Conservation (phyloP, 331 rosid species). For the Dryas integrifolia region DNA sequence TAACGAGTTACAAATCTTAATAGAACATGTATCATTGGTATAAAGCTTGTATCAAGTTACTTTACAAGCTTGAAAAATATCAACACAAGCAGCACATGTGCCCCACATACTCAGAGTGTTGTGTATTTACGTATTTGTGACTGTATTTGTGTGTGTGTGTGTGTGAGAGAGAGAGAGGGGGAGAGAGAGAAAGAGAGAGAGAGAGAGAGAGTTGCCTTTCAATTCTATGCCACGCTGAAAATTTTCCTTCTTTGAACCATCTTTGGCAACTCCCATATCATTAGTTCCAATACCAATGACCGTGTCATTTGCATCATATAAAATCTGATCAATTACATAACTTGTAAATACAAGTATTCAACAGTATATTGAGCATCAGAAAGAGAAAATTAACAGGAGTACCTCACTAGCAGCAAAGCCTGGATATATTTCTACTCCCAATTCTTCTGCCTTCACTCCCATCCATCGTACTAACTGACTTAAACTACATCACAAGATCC, state of each 20-base stretch:
- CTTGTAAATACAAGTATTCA: slow-evolving; percentile 13
- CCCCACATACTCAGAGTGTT: slow-evolving; percentile 14
- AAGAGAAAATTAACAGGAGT: slow-evolving; percentile 27
- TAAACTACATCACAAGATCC: slow-evolving; percentile 52
- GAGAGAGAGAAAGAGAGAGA: slow-evolving; percentile 20
- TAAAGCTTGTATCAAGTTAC: not conserved
- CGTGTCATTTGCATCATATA: slow-evolving; percentile 57
- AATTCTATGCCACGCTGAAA: slow-evolving; percentile 79
- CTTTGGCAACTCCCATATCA: slow-evolving; percentile 92
- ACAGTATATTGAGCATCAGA: slow-evolving; percentile 17
- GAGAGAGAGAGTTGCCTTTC: slow-evolving; percentile 54
- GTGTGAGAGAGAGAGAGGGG: slow-evolving; percentile 21
- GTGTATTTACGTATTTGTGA: not conserved
- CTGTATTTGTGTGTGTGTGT: slow-evolving; percentile 15
- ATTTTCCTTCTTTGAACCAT: slow-evolving; percentile 83
- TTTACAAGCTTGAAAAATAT: not conserved
- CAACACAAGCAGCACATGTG: slow-evolving; percentile 2
- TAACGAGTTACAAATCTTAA: not conserved
- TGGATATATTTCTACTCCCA: slow-evolving; percentile 94
- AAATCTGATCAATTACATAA: slow-evolving; percentile 49
- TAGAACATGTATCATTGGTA: not conserved
- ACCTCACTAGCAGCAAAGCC: slow-evolving; percentile 99
- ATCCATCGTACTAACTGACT: slow-evolving; percentile 92
- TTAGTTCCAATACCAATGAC: slow-evolving; percentile 87
- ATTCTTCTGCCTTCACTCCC: slow-evolving; percentile 96